These are phyloP conservation scores for Termitomyces sp. DNA, from an alignment of 768 basidiomycete genomes.

Conservation along the genomic window DNA sequence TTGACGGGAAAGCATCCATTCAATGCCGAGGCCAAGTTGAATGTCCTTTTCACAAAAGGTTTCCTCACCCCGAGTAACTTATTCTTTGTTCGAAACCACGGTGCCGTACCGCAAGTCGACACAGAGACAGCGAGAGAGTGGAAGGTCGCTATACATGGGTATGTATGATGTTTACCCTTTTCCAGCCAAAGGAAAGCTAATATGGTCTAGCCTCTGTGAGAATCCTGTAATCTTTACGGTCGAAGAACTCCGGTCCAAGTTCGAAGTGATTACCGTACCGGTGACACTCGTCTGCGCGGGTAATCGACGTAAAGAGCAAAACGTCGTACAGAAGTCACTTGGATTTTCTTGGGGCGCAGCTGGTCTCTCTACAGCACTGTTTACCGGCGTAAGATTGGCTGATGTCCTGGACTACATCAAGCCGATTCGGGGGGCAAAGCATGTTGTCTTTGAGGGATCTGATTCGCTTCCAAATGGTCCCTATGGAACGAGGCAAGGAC, in stretches of 20 bases:
- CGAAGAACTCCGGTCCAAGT: constrained; percentile 35
- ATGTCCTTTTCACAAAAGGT: constrained; percentile 38
- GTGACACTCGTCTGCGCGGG: constrained; percentile 61
- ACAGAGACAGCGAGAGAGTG: constrained; percentile 30
- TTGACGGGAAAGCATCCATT: constrained; percentile 59
- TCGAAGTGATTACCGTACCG: constrained; percentile 50
- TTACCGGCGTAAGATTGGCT: constrained; percentile 52
- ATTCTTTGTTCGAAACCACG: constrained; percentile 61
- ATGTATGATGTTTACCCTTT: constrained; percentile 2
- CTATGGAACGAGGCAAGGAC: constrained; percentile 47
- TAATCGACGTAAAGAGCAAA: constrained; percentile 59
- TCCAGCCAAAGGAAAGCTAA: background rate
- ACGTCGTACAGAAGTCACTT: constrained; percentile 48
- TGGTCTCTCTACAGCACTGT: constrained; percentile 48
- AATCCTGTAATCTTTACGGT: constrained; percentile 33
- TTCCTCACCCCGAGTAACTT: constrained; percentile 50
- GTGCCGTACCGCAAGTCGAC: constrained; percentile 47
- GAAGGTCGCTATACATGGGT: constrained; percentile 40
- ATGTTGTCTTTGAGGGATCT: constrained; percentile 55
- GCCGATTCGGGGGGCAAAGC: constrained; percentile 29
- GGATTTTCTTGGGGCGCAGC: constrained; percentile 54
- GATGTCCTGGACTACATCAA: constrained; percentile 44
- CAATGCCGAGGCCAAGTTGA: constrained; percentile 46
- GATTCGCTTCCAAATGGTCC: constrained; percentile 54
- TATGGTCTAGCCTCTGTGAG: constrained; percentile 24